Evolutionary conservation across 2,329 filamentous ascomycete species (phyloP).

Genomic region (Lachnellula subtilissima): DNA sequence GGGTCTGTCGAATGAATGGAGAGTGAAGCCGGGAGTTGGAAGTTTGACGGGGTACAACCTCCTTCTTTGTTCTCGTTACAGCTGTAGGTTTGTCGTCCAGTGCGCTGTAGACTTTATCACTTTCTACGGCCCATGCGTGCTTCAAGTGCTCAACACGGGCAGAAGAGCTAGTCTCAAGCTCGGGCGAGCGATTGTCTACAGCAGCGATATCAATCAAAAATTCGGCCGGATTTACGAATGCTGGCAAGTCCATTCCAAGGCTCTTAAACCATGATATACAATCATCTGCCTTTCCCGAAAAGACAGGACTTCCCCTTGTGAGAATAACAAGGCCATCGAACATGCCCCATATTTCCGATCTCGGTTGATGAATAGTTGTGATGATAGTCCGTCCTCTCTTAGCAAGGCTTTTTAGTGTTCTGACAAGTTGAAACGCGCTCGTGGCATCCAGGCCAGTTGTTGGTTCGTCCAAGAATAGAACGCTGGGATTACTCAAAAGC

Average conservation of each 20-base stretch:
- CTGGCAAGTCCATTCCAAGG: slow-evolving; percentile 57
- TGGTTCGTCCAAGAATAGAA: slow-evolving; percentile 74
- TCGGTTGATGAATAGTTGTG: slow-evolving; percentile 71
- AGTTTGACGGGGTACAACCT: slow-evolving; percentile 31
- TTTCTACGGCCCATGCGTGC: slow-evolving; percentile 50
- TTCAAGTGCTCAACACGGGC: slow-evolving; percentile 58
- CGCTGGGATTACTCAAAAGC: slow-evolving; percentile 71
- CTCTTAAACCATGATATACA: slow-evolving; percentile 61
- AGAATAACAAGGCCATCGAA: slow-evolving; percentile 70
- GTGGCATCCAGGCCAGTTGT: slow-evolving; percentile 75
- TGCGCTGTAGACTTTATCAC: slow-evolving; percentile 16
- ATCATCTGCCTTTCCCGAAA: slow-evolving; percentile 54
- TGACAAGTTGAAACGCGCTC: slow-evolving; percentile 68
- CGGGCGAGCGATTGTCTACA: slow-evolving; percentile 64
- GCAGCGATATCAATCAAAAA: slow-evolving; percentile 71
- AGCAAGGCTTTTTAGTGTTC: slow-evolving; percentile 64
- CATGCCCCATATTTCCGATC: slow-evolving; percentile 74
- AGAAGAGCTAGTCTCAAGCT: slow-evolving; percentile 57
- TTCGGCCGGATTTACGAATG: slow-evolving; percentile 75
- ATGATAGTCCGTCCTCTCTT: slow-evolving; percentile 66
- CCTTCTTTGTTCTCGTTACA: background rate
- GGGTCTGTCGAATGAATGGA: slow-evolving; percentile 56
- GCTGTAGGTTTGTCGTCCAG: slow-evolving; percentile 12
- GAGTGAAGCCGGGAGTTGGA: slow-evolving; percentile 34
- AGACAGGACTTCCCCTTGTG: slow-evolving; percentile 63